Evolutionary conservation across 768 basidiomycete species (phyloP).

Genomic region (Exsudoporus frostii): DNA sequence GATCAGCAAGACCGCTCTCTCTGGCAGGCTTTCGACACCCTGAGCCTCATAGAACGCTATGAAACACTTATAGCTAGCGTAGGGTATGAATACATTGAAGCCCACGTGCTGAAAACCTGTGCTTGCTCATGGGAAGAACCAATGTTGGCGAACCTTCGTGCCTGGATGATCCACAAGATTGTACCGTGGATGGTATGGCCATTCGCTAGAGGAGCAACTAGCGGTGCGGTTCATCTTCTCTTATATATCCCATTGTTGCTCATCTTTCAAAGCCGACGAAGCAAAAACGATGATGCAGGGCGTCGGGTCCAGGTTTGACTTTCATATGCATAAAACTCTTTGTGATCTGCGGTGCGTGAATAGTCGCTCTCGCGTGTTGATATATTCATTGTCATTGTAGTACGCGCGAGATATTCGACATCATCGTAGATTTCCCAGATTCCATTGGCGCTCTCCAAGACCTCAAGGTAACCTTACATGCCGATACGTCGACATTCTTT

Average conservation of each 20-base stretch:
- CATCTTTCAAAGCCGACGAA: constrained; percentile 53
- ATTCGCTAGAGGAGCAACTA: constrained; percentile 66
- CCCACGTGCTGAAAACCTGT: constrained; percentile 63
- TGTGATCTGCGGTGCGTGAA: constrained; percentile 73
- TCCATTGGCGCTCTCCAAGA: constrained; percentile 83
- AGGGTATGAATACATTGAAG: constrained; percentile 83
- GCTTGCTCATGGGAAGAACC: constrained; percentile 66
- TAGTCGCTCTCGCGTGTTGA: not conserved
- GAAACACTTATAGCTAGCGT: constrained; percentile 81
- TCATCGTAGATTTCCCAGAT: constrained; percentile 92
- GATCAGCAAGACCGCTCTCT: constrained; percentile 36
- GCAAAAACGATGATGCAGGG: constrained; percentile 69
- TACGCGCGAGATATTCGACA: constrained; percentile 87
- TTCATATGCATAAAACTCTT: constrained; percentile 87
- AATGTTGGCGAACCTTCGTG: constrained; percentile 56
- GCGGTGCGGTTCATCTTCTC: constrained; percentile 37
- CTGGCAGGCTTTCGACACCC: constrained; percentile 61
- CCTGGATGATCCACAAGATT: constrained; percentile 78
- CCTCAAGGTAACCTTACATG: constrained; percentile 53
- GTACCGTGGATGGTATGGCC: constrained; percentile 84
- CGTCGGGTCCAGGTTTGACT: constrained; percentile 82
- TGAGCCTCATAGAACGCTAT: constrained; percentile 79
- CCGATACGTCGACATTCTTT: not conserved
- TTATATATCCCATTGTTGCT: not conserved
- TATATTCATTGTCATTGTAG: constrained; percentile 30